Base-by-base conservation (phyloP, 1,284 basidiomycete genomes). In the Pseudozyma thailandica region DNA sequence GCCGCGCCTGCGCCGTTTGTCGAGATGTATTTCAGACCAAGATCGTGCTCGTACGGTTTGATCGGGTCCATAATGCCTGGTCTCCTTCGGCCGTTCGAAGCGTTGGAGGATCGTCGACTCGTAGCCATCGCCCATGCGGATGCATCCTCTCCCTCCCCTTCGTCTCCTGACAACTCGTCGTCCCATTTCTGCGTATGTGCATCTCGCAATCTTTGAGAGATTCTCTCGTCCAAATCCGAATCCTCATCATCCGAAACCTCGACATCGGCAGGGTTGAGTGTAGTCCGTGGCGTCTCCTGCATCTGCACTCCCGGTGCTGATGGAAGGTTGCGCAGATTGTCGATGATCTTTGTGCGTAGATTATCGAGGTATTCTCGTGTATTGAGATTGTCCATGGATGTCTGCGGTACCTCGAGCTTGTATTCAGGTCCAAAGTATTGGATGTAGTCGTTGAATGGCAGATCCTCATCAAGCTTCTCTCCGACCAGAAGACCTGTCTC, bases 341-440 rank as follows among this genome's bases (percentile, higher is more conserved):
- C 88, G 45, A 96, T 85, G 6, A 93, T 91, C 25, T 87, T 88
- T 16, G 86, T 85, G 71, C 90, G 89, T 50, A 96, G 89, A 62
- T 87, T 87, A 60, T 96, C 90, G 20, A 98, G 84, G 45, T 92
- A 92, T 76, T 94, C 90, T 72, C 88, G 88, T 54, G 91, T 84
- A 82, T 98, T 98, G 79, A 92, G 85, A 82, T 98, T 93, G 66
- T 96, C 94, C 90, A 96, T 93, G 80, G 97, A 97, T 72, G 91
- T 98, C 60, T 87, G 87, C 10, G 90, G 87, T 3, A 98, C 94
- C 78, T 97, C 93, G 27, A 98, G 87, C 74, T 94, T 88, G 85
- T 95, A 98, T 58, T 94, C 87, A 13, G 96, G 96, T 0, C 94
- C 95, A 83, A 94, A 98, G 89, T 94, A 98, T 83, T 98, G 94